Conservation (phyloP, 225 moss, liverwort and hornwort species). For the Rhytidiadelphus loreus region DNA sequence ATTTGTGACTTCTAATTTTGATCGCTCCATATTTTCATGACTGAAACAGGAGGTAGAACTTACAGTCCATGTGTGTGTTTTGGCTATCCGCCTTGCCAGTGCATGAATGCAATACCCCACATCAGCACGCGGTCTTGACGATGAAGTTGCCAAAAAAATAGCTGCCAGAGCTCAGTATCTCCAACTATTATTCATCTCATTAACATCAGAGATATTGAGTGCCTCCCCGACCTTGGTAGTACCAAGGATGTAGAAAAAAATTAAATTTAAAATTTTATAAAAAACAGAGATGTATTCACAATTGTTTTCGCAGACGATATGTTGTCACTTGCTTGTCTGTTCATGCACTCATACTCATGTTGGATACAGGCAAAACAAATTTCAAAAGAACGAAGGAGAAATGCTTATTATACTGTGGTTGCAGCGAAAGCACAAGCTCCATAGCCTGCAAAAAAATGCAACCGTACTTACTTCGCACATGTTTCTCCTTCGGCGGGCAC, state of each 20-base stretch:
- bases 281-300: neutral
- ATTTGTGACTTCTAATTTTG: neutral
- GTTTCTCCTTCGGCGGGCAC: slow-evolving; percentile 95
- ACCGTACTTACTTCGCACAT: slow-evolving; percentile 86
- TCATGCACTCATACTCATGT: neutral
- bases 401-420: neutral
- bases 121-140: slow-evolving; percentile 53
- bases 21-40: neutral
- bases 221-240: neutral
- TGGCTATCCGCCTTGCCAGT: slow-evolving; percentile 44
- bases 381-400: neutral
- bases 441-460: neutral
- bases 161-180: slow-evolving; percentile 20
- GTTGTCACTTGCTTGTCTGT: neutral
- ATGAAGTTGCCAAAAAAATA: slow-evolving; percentile 50
- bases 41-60: neutral
- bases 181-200: neutral
- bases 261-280: neutral
- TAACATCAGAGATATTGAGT: neutral
- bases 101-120: slow-evolving; percentile 61
- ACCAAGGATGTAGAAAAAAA: neutral
- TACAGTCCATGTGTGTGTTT: slow-evolving; percentile 61
- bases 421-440: neutral
- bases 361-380: neutral
- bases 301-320: neutral